phyloP scores from a whole-genome alignment of 2,329 filamentous ascomycete species.

The Xylariaceae sp. region DNA sequence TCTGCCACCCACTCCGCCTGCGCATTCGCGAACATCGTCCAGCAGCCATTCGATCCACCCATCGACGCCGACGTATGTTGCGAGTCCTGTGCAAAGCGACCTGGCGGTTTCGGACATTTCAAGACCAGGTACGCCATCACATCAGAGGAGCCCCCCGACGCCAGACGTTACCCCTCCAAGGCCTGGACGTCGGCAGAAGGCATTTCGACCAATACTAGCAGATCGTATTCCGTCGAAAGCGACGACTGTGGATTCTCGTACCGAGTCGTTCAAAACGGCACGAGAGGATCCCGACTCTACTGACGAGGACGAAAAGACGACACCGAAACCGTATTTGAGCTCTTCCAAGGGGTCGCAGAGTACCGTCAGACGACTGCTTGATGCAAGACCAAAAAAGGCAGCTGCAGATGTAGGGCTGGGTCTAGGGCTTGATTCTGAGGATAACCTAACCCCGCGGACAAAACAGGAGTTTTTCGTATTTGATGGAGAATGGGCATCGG shows the following conservation, averaged over 20 bases:
- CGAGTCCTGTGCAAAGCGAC: constrained; percentile 34
- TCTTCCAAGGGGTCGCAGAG: constrained; percentile 41
- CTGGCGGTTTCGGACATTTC: constrained; percentile 34
- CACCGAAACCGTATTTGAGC: constrained; percentile 33
- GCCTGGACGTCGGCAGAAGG: constrained; percentile 36
- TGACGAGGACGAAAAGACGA: constrained; percentile 48
- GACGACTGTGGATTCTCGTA: constrained; percentile 53
- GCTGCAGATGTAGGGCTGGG: constrained; percentile 36
- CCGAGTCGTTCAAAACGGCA: constrained; percentile 70
- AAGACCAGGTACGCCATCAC: constrained; percentile 55
- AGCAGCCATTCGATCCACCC: constrained; percentile 41
- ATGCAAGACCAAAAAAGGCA: constrained; percentile 28
- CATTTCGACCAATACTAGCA: constrained; percentile 40
- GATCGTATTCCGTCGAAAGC: constrained; percentile 49
- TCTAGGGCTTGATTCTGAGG: constrained; percentile 39
- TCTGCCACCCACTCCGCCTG: constrained; percentile 60
- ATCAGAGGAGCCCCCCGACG: constrained; percentile 66
- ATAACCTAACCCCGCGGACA: constrained; percentile 37
- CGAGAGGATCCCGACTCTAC: constrained; percentile 60
- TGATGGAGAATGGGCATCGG: constrained; percentile 54
- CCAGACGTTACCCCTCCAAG: constrained; percentile 72
- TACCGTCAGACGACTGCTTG: constrained; percentile 36
- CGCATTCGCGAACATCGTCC: constrained; percentile 55
- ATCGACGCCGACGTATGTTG: constrained; percentile 37
- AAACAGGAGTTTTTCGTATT: constrained; percentile 49